Percentiles rank a stretch among this genome's conserved stretches.
Conservation (phyloP, 768 basidiomycete species). For the Hygrophorus russula region DNA sequence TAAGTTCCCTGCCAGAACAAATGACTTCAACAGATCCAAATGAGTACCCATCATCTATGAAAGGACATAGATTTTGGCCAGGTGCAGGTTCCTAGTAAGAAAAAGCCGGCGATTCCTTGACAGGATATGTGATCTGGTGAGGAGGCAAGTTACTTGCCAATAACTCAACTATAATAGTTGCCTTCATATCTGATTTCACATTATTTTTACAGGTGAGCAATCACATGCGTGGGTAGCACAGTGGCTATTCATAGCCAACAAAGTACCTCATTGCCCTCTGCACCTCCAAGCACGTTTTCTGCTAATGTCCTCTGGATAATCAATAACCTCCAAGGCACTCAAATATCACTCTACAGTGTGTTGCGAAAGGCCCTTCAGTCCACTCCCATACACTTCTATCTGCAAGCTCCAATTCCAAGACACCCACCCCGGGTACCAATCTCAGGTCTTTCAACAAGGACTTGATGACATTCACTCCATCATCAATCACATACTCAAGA, state of each 20-base stretch:
- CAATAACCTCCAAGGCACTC: conserved; percentile 80
- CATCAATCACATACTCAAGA: conserved; percentile 91
- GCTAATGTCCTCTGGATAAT: conserved; percentile 86
- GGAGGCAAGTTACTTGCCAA: too few relatives aligned
- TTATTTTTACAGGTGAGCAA: too few relatives aligned
- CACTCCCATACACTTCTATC: conserved; percentile 79
- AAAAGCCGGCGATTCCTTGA: too few relatives aligned
- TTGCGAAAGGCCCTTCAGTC: conserved; percentile 84
- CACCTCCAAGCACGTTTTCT: conserved; percentile 89
- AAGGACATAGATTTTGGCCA: too few relatives aligned
- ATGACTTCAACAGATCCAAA: too few relatives aligned
- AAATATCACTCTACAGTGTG: conserved; percentile 90
- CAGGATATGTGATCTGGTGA: too few relatives aligned
- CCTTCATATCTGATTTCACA: too few relatives aligned
- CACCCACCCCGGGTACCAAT: conserved; percentile 89
- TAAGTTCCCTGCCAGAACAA: too few relatives aligned
- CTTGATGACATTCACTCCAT: conserved; percentile 95
- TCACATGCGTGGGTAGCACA: too few relatives aligned
- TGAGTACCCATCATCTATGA: too few relatives aligned
- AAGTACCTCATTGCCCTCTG: conserved; percentile 87
- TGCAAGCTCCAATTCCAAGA: conserved; percentile 89
- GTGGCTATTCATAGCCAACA: conserved; percentile 79
- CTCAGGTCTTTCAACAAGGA: conserved; percentile 81
- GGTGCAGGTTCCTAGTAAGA: too few relatives aligned
- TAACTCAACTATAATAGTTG: too few relatives aligned